phyloP scores from a whole-genome alignment of 2,329 filamentous ascomycete genomes.

The Nemania sp. region DNA sequence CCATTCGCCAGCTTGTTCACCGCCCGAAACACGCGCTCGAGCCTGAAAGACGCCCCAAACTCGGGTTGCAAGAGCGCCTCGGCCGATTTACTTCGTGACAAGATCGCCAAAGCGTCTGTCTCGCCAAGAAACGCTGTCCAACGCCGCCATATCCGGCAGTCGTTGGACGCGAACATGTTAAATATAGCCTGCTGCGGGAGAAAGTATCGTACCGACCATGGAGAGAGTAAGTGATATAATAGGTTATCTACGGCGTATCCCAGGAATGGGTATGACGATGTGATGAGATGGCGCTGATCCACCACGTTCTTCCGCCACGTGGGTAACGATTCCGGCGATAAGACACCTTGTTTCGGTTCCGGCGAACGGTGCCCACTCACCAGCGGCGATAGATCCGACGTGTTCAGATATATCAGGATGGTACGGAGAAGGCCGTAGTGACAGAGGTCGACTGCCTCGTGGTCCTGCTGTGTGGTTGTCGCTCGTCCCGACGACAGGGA shows the following conservation, averaged over 20 bases:
- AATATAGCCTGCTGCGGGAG: constrained; percentile 37
- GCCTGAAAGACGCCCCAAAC: constrained; percentile 33
- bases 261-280: constrained; percentile 37
- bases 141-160: constrained; percentile 36
- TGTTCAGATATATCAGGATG: constrained; percentile 37
- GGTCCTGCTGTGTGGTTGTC: constrained; percentile 1
- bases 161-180: constrained; percentile 21
- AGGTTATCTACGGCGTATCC: constrained; percentile 36
- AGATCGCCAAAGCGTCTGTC: constrained; percentile 31
- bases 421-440: constrained; percentile 37
- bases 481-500: constrained; percentile 19
- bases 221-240: constrained; percentile 36
- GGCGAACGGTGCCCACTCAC: constrained; percentile 29
- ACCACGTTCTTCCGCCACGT: constrained; percentile 26
- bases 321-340: constrained; percentile 18
- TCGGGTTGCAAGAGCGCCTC: constrained; percentile 33
- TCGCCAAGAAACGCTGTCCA: constrained; percentile 38
- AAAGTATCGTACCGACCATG: constrained; percentile 32
- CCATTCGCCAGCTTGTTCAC: constrained; percentile 32
- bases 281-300: constrained; percentile 35
- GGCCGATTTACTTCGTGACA: constrained; percentile 28
- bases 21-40: constrained; percentile 34
- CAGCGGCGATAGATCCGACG: constrained; percentile 33
- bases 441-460: constrained; percentile 27
- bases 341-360: constrained; percentile 7